Evolutionary conservation across 2,329 filamentous ascomycete species (phyloP).

Genomic region (Cytospora chrysosperma): DNA sequence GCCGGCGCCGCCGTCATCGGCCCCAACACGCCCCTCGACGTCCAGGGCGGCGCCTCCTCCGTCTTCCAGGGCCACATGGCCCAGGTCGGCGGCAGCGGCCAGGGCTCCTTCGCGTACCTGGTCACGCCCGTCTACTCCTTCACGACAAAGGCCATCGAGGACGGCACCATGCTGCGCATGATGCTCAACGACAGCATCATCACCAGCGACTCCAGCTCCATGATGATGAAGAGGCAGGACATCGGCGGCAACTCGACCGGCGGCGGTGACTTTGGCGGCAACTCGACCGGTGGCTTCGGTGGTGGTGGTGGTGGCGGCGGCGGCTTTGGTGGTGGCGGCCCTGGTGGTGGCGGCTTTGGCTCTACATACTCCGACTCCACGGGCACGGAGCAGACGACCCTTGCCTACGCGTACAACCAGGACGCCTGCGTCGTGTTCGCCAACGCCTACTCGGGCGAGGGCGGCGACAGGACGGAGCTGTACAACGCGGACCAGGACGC

Average conservation of each 20-base stretch:
- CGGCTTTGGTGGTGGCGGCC: constrained; percentile 4
- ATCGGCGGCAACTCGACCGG: constrained; percentile 26
- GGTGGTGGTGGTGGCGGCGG: not conserved
- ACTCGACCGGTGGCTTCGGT: not conserved
- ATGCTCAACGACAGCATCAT: constrained; percentile 46
- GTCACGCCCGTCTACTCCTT: constrained; percentile 54
- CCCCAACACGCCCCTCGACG: constrained; percentile 21
- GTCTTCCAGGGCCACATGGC: constrained; percentile 36
- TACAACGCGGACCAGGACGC: constrained; percentile 64
- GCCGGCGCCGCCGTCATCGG: constrained; percentile 61
- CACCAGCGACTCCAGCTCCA: constrained; percentile 18
- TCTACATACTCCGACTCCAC: not conserved
- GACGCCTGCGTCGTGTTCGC: constrained; percentile 69
- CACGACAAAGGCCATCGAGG: constrained; percentile 42
- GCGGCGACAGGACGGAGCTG: constrained; percentile 60
- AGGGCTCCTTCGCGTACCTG: constrained; percentile 50
- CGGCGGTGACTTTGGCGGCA: not conserved
- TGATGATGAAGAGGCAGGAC: constrained; percentile 20
- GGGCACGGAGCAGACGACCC: not conserved
- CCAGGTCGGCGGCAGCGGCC: constrained; percentile 56
- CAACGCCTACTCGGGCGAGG: constrained; percentile 71
- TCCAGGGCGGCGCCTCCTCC: constrained; percentile 15
- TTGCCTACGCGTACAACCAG: constrained; percentile 34
- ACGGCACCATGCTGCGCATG: constrained; percentile 41
- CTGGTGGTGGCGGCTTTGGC: not conserved